Evolutionary conservation across 2,329 filamentous ascomycete genomes (phyloP).

Genomic region (Pseudovirgaria hyperparasitica): DNA sequence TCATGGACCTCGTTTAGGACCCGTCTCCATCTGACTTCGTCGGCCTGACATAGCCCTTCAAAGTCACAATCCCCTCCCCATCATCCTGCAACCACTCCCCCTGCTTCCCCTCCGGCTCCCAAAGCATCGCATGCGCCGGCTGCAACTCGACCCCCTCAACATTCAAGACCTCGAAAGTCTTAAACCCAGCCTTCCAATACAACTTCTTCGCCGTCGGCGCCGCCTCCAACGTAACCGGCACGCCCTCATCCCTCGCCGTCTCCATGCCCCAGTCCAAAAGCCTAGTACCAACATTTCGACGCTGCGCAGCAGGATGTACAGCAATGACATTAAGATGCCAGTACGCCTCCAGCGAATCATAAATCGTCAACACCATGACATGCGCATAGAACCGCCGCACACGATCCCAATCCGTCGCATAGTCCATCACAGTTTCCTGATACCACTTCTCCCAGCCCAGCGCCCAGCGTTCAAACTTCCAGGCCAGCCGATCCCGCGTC

Average conservation of each 20-base stretch:
- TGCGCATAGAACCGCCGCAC: constrained; percentile 1
- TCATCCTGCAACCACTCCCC: constrained; percentile 6
- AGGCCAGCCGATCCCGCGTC: constrained; percentile 7
- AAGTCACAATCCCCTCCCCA: no score
- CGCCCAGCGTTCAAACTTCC: constrained; percentile 10
- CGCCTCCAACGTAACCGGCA: constrained; percentile 11
- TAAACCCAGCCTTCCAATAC: constrained; percentile 12
- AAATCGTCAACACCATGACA: no score
- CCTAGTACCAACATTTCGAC: constrained; percentile 9
- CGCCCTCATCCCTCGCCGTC: constrained; percentile 8
- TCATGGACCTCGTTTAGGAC: no score
- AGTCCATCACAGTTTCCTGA: constrained; percentile 8
- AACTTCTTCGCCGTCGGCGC: constrained; percentile 9
- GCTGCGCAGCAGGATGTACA: constrained; percentile 9
- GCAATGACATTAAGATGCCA: constrained; percentile 11
- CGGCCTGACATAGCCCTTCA: no score
- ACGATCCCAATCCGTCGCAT: constrained; percentile 5
- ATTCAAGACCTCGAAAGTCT: constrained; percentile 5
- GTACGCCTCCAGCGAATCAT: constrained; percentile 4
- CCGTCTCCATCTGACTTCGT: no score
- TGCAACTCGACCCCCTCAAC: constrained; percentile 6
- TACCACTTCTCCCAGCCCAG: constrained; percentile 11
- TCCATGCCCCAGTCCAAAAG: constrained; percentile 8
- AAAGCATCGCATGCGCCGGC: constrained; percentile 9
- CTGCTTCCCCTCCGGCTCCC: constrained; percentile 8